Base-by-base conservation (phyloP, 139 green algal genomes). In the Coelastrella sp. region DNA sequence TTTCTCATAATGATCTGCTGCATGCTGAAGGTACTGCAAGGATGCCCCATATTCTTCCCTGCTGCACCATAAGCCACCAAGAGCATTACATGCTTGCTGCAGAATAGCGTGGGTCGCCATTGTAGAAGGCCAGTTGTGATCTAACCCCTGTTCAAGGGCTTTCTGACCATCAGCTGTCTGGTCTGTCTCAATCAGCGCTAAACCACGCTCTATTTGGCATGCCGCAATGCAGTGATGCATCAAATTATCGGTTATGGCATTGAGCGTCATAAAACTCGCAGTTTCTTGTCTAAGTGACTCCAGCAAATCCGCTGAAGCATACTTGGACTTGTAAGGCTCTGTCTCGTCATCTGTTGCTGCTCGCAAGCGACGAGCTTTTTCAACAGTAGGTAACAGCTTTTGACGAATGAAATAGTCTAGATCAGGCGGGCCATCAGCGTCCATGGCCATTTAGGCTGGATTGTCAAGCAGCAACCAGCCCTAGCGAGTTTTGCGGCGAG, bases 121-220 rank as follows among this genome's bases (percentile, higher is more conserved):
- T 17, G 4, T 72, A 27, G 25, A 17, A 14, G 82, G 89, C 63
- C 82, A 86, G 7, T 27, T 4, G 65, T 58, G 22, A 27, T 90
- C 91, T 10, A 95, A 76, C 0, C 87, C 84, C 4, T 75, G 63
- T 59, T 63, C 19, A 0, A 94, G 17, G 0, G 19, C 27, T 7
- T 65, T 49, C 73, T 95, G 79, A 1, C 92, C 93, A 1, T 95
- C 90, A 7, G 70, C 19, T n/a, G 91, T 63, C 63, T 94, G 78
- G 78, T 95, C 93, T 4, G 93, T 95, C 11, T 95, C 92, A 57
- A 96, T 78, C 66, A 95, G 90, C 14, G 91, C 58, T 12, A 95
- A 80, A 9, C 93, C 93, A 15, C 89, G 84, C 87, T 91, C 87
- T 9, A 90, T 74, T 25, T 82, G 24, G 22, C 75, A 84, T 15